Evolutionary conservation across 2,329 filamentous ascomycete species (phyloP), one percentile per base, ranked within the genome.

Genomic region (Pseudopyricularia cyperi): DNA sequence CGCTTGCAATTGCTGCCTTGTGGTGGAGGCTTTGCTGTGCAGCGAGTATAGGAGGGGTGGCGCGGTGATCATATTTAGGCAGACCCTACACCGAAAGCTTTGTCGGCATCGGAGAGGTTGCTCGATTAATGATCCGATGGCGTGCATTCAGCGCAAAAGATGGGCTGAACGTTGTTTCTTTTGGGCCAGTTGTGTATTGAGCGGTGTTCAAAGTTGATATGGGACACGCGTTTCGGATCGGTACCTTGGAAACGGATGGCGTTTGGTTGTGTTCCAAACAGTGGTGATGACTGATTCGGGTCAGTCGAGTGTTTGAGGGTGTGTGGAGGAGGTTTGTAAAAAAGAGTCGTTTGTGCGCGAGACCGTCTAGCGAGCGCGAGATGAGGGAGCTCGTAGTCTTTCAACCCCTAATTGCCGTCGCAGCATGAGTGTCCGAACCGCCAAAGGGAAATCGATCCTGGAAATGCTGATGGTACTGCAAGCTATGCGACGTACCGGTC

Each of bases 391-490:
- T 50, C 34, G 24, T 12, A 26, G 15, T 24, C 22, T 32, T 52
- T 65, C 56, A 69, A 53, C 68, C 64, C 58, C 66, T 64, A 57
- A 70, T 79, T 46, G 74, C 74, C 62, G 73, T 71, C 51, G 72
- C 65, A 53, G 71, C 60, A 64, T 76, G 70, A 63, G 72, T 60
- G 53, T 77, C 73, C 53, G 71, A 57, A 48, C 66, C 65, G 62
- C 66, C 70, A 48, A 71, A 71, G 30, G 71, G 72, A 55, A 75
- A 76, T 53, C 68, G 70, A 55, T 73, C 69, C 61, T 66, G 64
- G 55, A 67, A 58, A 54, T 67, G 67, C 56, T 71, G 67, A 53
- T 68, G 49, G 28, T 51, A 71, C 50, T 66, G 62, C 52, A 66
- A 61, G 53, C 69, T 70, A 59, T 62, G 64, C 54, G 70, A 66